These are phyloP conservation scores for Fraxinus sp. DNA, from an alignment of 305 asterid genomes.

Conservation along the genomic window DNA sequence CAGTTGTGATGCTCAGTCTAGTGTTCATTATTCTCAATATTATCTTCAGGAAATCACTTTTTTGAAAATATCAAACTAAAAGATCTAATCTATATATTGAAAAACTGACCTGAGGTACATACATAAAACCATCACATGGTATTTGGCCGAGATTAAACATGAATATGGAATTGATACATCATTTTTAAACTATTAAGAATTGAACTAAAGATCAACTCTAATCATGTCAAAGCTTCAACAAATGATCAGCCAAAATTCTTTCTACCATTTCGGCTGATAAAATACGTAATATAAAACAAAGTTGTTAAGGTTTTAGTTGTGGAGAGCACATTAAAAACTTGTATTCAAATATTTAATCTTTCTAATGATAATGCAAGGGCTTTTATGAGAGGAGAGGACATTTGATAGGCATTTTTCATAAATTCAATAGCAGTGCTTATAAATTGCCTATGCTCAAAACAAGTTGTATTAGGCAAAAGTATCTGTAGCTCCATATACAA, in stretches of 20 bases:
- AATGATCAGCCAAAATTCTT: neutral
- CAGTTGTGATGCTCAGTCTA: neutral
- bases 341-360: neutral
- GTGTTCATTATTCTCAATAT: neutral
- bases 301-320: neutral
- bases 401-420: neutral
- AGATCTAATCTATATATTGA: neutral
- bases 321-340: neutral
- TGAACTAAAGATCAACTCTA: neutral
- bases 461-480: neutral
- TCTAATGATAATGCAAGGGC: neutral
- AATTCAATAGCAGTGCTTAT: neutral
- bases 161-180: neutral
- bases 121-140: neutral
- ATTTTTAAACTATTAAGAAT: neutral
- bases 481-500: neutral
- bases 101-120: neutral
- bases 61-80: neutral
- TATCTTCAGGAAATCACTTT: neutral
- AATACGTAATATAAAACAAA: neutral
- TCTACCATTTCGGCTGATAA: neutral
- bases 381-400: neutral
- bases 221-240: neutral
- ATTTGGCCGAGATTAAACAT: neutral
- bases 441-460: neutral